Conservation (phyloP, 768 basidiomycete species). For the Leccinum imitatum region DNA sequence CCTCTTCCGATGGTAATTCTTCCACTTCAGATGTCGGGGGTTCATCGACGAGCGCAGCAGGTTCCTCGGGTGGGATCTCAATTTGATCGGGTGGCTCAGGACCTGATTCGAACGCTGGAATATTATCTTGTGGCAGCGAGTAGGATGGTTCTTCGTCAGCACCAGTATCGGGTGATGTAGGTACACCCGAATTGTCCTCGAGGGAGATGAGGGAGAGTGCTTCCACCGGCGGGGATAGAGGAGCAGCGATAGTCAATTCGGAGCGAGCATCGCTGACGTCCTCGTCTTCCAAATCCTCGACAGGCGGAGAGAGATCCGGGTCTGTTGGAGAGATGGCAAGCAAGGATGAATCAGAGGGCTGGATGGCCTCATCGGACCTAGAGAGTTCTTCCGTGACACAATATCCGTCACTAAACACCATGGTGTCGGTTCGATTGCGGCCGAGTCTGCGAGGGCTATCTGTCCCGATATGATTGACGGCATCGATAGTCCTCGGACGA, state of each 20-base stretch:
- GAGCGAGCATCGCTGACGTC: constrained; percentile 24
- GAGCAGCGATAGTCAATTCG: constrained; percentile 17
- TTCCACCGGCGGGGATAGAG: constrained; percentile 31
- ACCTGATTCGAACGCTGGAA: constrained; percentile 7
- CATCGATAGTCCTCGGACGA: constrained; percentile 24
- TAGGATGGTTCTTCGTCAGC: constrained; percentile 5
- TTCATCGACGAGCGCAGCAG: background rate
- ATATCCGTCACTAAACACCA: constrained; percentile 58
- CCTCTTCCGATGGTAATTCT: constrained; percentile 14
- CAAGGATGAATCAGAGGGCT: background rate
- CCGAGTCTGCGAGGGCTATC: constrained; percentile 49
- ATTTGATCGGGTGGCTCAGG: constrained; percentile 10
- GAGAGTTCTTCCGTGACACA: constrained; percentile 41
- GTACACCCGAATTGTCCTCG: constrained; percentile 13
- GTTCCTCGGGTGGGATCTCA: constrained; percentile 3
- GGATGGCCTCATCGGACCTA: constrained; percentile 14
- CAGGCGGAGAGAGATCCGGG: constrained; percentile 11
- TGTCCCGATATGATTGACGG: constrained; percentile 15
- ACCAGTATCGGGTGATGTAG: background rate
- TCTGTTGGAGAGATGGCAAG: constrained; percentile 13
- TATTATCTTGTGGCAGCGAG: constrained; percentile 3
- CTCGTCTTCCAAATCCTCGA: constrained; percentile 25
- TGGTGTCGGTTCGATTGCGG: constrained; percentile 67
- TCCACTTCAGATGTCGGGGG: constrained; percentile 1
- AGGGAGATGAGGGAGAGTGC: constrained; percentile 28